Evolutionary conservation across 1,284 basidiomycete genomes (phyloP).

Genomic region (Cryptococcus floricola): DNA sequence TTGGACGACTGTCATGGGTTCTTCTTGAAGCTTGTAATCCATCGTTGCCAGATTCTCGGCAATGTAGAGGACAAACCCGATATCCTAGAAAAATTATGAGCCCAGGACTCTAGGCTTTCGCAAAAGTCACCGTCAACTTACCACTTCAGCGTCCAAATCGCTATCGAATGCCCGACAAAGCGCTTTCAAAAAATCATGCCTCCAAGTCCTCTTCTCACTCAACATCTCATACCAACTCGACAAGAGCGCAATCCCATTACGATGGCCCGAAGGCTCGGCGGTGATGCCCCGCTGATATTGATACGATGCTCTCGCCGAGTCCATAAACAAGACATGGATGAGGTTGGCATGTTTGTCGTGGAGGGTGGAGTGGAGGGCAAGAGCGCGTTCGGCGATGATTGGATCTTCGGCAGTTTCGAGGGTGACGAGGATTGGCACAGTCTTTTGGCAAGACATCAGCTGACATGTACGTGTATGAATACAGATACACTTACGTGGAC

Average conservation of each 20-base stretch:
- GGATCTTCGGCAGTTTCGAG: slow-evolving; percentile 75
- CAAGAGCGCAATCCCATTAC: slow-evolving; percentile 59
- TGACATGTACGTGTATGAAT: background rate
- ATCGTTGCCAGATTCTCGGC: slow-evolving; percentile 88
- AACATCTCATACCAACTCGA: slow-evolving; percentile 87
- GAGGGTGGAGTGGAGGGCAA: slow-evolving; percentile 72
- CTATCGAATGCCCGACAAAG: slow-evolving; percentile 76
- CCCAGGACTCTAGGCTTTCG: background rate
- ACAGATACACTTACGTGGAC: slow-evolving; percentile 59
- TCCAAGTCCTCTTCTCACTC: slow-evolving; percentile 76
- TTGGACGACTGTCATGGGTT: slow-evolving; percentile 79
- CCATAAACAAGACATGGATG: slow-evolving; percentile 75
- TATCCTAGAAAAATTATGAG: slow-evolving; percentile 49
- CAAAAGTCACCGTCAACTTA: slow-evolving; percentile 2
- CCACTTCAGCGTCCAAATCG: slow-evolving; percentile 41
- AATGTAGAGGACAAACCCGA: slow-evolving; percentile 82
- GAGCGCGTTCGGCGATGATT: slow-evolving; percentile 67
- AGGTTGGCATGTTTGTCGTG: slow-evolving; percentile 86
- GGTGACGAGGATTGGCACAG: slow-evolving; percentile 86
- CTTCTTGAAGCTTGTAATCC: slow-evolving; percentile 92
- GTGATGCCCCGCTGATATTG: slow-evolving; percentile 70
- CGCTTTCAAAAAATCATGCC: slow-evolving; percentile 81
- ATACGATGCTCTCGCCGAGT: slow-evolving; percentile 74
- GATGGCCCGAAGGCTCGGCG: slow-evolving; percentile 41
- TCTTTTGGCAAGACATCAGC: slow-evolving; percentile 52